Conservation (phyloP, 2,329 filamentous ascomycete genomes). For the Xylaria sp. region DNA sequence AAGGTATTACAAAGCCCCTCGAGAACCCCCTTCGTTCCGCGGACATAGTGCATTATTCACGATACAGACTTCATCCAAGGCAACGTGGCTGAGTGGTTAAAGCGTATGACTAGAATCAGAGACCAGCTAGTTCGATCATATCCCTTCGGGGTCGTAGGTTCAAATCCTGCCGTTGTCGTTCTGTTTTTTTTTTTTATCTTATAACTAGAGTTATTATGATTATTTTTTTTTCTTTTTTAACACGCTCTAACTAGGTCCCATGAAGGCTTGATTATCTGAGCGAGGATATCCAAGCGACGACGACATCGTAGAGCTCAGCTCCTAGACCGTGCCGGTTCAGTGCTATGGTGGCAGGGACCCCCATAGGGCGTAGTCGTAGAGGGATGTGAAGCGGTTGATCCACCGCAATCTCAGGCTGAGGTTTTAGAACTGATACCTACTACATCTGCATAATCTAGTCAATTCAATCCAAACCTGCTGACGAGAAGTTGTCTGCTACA, state of each 20-base stretch:
- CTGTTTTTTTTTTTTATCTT: neutral
- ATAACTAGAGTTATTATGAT: too few relatives aligned
- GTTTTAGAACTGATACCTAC: neutral
- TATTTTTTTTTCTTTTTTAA: neutral
- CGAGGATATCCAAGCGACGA: neutral
- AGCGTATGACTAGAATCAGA: constrained; percentile 28
- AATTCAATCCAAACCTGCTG: constrained; percentile 3
- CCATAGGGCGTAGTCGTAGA: constrained; percentile 6
- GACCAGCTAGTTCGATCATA: neutral
- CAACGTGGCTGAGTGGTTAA: constrained; percentile 33
- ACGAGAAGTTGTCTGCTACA: neutral
- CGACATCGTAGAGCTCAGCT: neutral
- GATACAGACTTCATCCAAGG: neutral
- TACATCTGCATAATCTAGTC: neutral
- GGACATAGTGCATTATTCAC: too few relatives aligned
- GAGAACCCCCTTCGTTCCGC: too few relatives aligned
- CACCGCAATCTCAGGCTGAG: constrained; percentile 4
- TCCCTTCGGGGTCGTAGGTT: constrained; percentile 32
- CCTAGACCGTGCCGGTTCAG: neutral
- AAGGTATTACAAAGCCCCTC: too few relatives aligned
- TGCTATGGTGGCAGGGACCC: constrained; percentile 1
- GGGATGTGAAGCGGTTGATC: neutral
- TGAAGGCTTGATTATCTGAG: neutral
- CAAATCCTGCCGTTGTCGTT: constrained; percentile 8
- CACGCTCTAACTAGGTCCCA: neutral